Percentiles rank a stretch among this genome's conserved stretches.
Conservation (phyloP, 495 filamentous ascomycete species). For the Pyrenopolyporus hunteri region DNA sequence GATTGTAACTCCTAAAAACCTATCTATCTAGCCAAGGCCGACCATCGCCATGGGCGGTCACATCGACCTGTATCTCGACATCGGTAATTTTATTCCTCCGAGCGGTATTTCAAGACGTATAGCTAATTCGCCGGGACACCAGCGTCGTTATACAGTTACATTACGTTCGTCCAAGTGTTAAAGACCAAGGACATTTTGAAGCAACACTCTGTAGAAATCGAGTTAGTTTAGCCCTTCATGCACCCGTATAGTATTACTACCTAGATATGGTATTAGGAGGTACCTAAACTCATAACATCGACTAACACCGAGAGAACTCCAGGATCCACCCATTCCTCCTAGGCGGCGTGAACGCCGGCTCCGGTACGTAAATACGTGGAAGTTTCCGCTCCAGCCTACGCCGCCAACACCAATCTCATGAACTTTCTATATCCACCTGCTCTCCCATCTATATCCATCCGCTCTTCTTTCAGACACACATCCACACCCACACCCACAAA, state of each 20-base stretch:
- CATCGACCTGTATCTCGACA: conserved; percentile 68
- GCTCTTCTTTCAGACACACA: too few species aligned
- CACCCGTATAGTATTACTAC: too few species aligned
- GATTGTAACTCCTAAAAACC: background rate
- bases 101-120: background rate
- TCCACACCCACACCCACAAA: too few species aligned
- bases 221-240: conserved; percentile 52
- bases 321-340: conserved; percentile 75
- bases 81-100: conserved; percentile 47
- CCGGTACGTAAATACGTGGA: conserved; percentile 50
- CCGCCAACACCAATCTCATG: background rate
- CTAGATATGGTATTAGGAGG: too few species aligned
- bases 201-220: conserved; percentile 64
- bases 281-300: background rate
- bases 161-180: conserved; percentile 63
- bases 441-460: too few species aligned
- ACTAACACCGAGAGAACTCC: conserved; percentile 3
- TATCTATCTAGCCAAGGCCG: too few species aligned
- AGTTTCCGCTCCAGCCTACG: background rate
- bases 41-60: conserved; percentile 58
- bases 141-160: conserved; percentile 76
- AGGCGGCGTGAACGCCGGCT: conserved; percentile 71
- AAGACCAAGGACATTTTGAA: conserved; percentile 59
- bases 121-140: conserved; percentile 7
- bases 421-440: background rate